Conservation (phyloP, 805 yeast genomes). For the Kluyveromyces nonfermentans region DNA sequence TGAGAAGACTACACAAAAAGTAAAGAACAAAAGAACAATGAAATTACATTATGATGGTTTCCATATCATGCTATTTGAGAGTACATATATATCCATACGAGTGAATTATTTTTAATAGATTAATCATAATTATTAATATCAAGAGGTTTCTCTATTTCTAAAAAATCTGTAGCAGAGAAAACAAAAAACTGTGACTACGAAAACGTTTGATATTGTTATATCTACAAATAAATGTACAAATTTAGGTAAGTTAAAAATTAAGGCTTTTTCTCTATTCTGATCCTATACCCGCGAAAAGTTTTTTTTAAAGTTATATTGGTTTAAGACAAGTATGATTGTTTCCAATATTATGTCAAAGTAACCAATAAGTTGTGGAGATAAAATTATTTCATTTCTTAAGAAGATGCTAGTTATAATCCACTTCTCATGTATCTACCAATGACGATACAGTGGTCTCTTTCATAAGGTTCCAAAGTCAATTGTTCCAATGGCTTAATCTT, state of each 20-base stretch:
- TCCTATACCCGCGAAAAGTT: not conserved
- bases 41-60: not conserved
- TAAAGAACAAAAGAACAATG: not conserved
- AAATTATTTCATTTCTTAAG: not conserved
- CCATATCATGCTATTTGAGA: no score
- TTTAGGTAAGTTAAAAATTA: not conserved
- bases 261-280: not conserved
- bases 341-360: not conserved
- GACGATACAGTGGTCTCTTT: constrained; percentile 99
- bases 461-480: constrained; percentile 97
- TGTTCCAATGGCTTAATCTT: constrained; percentile 97
- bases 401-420: constrained; percentile 36
- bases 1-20: not conserved
- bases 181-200: not conserved
- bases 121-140: no score
- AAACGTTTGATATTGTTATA: not conserved
- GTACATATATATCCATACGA: no score
- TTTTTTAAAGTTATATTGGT: not conserved
- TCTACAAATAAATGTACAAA: constrained; percentile 1
- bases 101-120: no score
- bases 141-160: no score
- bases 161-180: no score
- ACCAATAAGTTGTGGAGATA: not conserved
- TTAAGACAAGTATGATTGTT: not conserved
- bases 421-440: constrained; percentile 95